phyloP scores from a whole-genome alignment of 345 rosid genomes.

The Citrus mangshanensis region DNA sequence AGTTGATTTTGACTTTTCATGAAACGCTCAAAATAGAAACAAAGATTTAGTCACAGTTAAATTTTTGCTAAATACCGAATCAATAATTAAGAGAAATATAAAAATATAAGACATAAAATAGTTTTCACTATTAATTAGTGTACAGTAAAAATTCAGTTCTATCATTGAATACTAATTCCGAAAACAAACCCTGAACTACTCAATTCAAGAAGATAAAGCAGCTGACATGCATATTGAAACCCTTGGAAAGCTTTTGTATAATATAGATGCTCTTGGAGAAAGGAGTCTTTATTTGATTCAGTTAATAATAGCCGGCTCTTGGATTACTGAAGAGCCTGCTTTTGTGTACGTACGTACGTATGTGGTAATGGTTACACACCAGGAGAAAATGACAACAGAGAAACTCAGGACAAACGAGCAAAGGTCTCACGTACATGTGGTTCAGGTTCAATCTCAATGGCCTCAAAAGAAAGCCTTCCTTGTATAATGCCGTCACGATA shows the following conservation, averaged over 20 bases:
- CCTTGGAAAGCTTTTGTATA: too few species aligned
- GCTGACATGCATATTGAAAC: too few species aligned
- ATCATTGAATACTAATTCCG: too few species aligned
- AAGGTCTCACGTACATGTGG: not conserved
- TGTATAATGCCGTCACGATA: not conserved
- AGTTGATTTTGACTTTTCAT: too few species aligned
- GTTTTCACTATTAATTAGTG: rapidly evolving
- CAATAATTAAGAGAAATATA: too few species aligned
- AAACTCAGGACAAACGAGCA: not conserved
- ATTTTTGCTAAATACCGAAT: too few species aligned
- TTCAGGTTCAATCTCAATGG: not conserved
- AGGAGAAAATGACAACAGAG: not conserved
- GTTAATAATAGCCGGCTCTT: not conserved
- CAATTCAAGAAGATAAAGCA: too few species aligned
- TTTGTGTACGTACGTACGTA: not conserved
- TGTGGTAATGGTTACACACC: not conserved
- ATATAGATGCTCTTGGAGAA: not conserved
- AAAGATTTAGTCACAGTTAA: too few species aligned
- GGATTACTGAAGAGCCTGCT: not conserved
- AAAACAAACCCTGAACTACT: too few species aligned
- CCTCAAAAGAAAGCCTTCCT: not conserved
- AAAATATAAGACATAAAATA: too few species aligned
- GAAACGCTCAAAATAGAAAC: too few species aligned
- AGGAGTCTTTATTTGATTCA: not conserved
- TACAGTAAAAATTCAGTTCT: too few species aligned